Evolutionary conservation across 371 early-diverging fungal species (phyloP).

Genomic region (Parasitella parasitica): DNA sequence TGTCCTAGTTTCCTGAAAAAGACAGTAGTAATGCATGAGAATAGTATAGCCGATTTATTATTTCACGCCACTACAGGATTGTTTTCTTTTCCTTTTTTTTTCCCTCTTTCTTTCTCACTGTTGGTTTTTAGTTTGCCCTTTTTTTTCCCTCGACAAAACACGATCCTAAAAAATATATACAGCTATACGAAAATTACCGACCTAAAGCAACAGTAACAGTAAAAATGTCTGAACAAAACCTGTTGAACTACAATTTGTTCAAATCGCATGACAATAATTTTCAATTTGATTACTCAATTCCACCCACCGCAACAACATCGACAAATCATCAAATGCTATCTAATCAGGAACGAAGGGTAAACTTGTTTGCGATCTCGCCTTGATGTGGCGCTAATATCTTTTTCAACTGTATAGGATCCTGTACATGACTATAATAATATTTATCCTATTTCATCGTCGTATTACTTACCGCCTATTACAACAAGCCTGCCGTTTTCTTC

Average conservation of each 20-base stretch:
- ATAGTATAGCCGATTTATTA: constrained; percentile 6
- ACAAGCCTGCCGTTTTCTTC: constrained; percentile 1
- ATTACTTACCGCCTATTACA: constrained; percentile 10
- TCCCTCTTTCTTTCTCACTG: background rate
- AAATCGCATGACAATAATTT: constrained; percentile 4
- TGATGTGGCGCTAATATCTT: too few relatives aligned
- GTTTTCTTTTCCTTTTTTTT: constrained; percentile 3
- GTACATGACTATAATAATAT: background rate
- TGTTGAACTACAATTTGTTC: constrained; percentile 8
- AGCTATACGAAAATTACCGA: too few relatives aligned
- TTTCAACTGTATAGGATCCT: background rate
- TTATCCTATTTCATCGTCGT: background rate
- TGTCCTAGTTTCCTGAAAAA: too few relatives aligned
- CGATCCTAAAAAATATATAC: background rate
- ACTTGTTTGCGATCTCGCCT: background rate
- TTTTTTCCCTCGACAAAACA: background rate
- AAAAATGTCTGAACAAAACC: constrained; percentile 19
- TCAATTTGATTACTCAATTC: constrained; percentile 3
- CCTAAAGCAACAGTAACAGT: too few relatives aligned
- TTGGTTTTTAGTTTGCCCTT: background rate
- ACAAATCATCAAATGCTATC: background rate
- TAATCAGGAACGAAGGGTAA: constrained; percentile 14
- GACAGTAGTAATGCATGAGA: constrained; percentile 14
- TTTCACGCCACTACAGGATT: constrained; percentile 15
- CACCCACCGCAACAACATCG: background rate